Percentiles rank a stretch among this genome's conserved stretches.
Conservation (phyloP, 2,329 filamentous ascomycete genomes). For the Falciphora oryzae region DNA sequence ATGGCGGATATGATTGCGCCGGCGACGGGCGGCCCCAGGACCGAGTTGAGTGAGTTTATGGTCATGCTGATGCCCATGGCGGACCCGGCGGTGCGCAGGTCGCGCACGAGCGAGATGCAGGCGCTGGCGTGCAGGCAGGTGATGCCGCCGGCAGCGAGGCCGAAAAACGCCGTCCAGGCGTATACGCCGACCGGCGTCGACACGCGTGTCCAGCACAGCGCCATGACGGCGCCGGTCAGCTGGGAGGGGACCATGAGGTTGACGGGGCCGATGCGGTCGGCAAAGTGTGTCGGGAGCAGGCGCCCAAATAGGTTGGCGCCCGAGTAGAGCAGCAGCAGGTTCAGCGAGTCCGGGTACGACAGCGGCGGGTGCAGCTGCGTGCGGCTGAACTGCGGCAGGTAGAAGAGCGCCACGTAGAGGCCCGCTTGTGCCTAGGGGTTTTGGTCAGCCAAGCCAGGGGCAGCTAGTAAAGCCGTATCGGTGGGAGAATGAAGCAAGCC, state of each 20-base stretch:
- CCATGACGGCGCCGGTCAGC: constrained; percentile 31
- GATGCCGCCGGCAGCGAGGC: constrained; percentile 41
- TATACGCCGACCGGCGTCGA: constrained; percentile 35
- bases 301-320: constrained; percentile 43
- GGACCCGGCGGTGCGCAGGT: constrained; percentile 47
- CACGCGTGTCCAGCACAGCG: constrained; percentile 42
- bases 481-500: constrained; percentile 20
- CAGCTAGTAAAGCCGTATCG: neutral
- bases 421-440: constrained; percentile 17
- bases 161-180: constrained; percentile 45
- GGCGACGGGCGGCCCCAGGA: constrained; percentile 50
- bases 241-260: constrained; percentile 44
- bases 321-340: constrained; percentile 48
- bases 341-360: constrained; percentile 32
- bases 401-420: constrained; percentile 41
- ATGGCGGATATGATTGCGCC: constrained; percentile 43
- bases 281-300: constrained; percentile 38
- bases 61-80: constrained; percentile 51
- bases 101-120: constrained; percentile 42
- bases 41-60: constrained; percentile 41
- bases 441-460: neutral
- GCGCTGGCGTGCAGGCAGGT: constrained; percentile 48
- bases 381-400: constrained; percentile 32
- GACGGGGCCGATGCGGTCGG: constrained; percentile 45
- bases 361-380: constrained; percentile 10